Base-by-base conservation (phyloP, 2,329 filamentous ascomycete genomes). In the Geosmithia putterillii region DNA sequence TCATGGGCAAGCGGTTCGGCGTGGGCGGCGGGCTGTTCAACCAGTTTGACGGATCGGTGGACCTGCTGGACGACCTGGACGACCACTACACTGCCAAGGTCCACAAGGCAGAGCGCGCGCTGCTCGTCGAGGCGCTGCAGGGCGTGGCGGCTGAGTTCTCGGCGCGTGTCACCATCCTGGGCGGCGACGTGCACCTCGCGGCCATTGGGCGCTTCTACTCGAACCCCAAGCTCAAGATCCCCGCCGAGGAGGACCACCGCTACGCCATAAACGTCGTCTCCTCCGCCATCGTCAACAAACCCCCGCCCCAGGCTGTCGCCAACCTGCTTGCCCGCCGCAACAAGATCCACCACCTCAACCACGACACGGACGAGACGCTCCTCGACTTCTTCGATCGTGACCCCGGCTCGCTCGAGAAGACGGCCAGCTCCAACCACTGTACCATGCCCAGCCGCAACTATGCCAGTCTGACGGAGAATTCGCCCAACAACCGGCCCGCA, bases 261-360 rank as follows among this genome's bases (percentile, higher is more conserved):
- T 96, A 96, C 62, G 96, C 98, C 79, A 83, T 82, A 42, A 98
- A 98, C 56, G 74, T 98, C 18, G 75, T 96, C 43, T 94, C 88
- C 6, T 95, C 89, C 1, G 89, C 89, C 25, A 96, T 98, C 54
- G 89, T 94, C 51, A 95, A 98, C 59, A 90, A 90, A 53, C 92
- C 92, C 2, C 87, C 89, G 14, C 87, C 90, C 1, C 79, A 83
- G 59, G 89, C 65, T 52, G 83, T 98, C 56, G 88, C 88, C 10
- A 94, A 98, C 60, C 76, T 95, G 40, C 73, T 98, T 43, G 90
- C 94, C 46, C 81, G 83, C 56, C 76, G 92, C 46, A 96, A 96
- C 69, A 95, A 81, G 64, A 76, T 83, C 41, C 80, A 84, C 53
- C 80, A 83, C 50, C 63, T 84, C 41, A 74, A 82, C 58, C 54